Evolutionary conservation across 2,329 filamentous ascomycete species (phyloP).

Genomic region (Venturia oleaginea): DNA sequence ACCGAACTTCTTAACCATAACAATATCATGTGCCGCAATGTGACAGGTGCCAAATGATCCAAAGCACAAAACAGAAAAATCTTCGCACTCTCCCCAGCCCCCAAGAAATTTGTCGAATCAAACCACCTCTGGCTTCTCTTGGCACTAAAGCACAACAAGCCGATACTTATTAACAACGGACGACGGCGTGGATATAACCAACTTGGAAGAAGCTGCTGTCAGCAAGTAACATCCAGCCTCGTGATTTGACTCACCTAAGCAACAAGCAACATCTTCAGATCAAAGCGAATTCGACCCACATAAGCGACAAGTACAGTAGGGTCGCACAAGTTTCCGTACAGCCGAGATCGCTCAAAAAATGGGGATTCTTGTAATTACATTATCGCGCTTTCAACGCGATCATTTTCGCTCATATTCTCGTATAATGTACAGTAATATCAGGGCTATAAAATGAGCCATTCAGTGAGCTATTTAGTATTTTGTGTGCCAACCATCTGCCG

Average conservation of each 20-base stretch:
- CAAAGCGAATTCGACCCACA: no score
- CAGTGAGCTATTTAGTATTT: no score
- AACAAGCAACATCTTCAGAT: background rate
- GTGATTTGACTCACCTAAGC: background rate
- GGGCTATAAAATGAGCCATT: no score
- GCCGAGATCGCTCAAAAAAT: no score
- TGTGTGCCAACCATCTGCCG: no score
- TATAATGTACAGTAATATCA: no score
- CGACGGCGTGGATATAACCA: background rate
- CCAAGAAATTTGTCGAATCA: background rate
- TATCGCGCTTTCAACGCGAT: no score
- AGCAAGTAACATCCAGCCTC: background rate
- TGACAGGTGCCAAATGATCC: background rate
- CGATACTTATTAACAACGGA: background rate
- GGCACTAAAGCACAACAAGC: background rate
- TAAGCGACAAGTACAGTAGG: no score
- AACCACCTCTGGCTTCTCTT: background rate
- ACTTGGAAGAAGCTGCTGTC: background rate
- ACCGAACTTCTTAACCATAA: background rate
- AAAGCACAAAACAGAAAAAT: background rate
- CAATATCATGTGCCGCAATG: background rate
- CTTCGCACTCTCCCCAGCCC: background rate
- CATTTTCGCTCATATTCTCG: no score
- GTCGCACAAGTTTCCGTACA: no score
- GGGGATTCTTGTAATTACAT: no score